Conservation (phyloP, 2,329 filamentous ascomycete genomes). For the Endothia cerciana region DNA sequence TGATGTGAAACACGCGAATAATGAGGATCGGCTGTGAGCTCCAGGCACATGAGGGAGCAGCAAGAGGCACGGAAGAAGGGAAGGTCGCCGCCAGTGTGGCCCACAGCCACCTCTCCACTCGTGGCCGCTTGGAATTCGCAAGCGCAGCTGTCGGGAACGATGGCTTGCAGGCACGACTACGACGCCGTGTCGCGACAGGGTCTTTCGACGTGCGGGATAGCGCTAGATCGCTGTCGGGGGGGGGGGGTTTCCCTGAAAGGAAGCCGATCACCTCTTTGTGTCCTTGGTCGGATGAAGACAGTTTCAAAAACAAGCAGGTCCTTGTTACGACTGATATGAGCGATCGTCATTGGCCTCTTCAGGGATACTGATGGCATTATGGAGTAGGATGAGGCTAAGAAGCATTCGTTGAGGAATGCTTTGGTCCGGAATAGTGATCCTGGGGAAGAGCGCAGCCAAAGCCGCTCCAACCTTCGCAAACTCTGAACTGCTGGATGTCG, state of each 20-base stretch:
- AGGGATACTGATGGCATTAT: background rate
- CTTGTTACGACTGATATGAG: slow-evolving; percentile 5
- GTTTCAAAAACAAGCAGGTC: slow-evolving; percentile 18
- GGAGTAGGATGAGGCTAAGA: background rate
- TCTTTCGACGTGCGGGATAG: slow-evolving; percentile 26
- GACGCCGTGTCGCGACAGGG: background rate
- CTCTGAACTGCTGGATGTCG: slow-evolving; percentile 9
- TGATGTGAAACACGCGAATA: slow-evolving; percentile 23
- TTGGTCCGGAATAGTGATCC: background rate
- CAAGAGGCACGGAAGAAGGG: background rate
- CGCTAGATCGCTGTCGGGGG: slow-evolving; percentile 17
- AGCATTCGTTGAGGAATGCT: background rate
- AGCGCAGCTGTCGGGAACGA: background rate
- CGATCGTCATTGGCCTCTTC: background rate
- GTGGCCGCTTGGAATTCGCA: background rate
- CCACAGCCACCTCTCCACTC: background rate
- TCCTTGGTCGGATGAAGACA: slow-evolving; percentile 13
- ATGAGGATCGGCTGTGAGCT: slow-evolving; percentile 27
- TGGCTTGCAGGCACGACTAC: slow-evolving; percentile 1
- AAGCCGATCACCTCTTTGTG: slow-evolving; percentile 20
- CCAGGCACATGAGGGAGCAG: background rate
- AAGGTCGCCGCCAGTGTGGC: slow-evolving; percentile 3
- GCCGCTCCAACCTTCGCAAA: slow-evolving; percentile 1
- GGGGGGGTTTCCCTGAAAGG: slow-evolving; percentile 26
- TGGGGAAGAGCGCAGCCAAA: background rate